Percentiles rank a stretch among this genome's conserved stretches.
Evolutionary conservation across 1,284 basidiomycete species (phyloP).

Genomic region (Melampsora larici-populina): DNA sequence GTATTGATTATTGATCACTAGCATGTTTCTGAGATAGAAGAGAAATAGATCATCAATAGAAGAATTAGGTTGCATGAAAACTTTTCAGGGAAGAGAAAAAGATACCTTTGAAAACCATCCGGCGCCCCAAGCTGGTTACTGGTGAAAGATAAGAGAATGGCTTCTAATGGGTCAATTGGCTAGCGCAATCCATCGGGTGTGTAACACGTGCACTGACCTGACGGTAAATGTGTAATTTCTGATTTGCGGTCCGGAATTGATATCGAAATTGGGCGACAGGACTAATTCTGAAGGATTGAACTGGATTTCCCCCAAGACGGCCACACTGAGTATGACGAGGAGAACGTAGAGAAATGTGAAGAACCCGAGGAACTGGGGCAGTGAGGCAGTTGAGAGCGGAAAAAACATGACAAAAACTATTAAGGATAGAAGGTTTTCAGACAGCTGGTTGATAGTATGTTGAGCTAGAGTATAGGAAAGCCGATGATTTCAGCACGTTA

Average conservation of each 20-base stretch:
- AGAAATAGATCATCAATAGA: constrained; percentile 54
- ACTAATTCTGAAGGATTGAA: constrained; percentile 9
- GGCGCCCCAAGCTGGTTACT: neutral
- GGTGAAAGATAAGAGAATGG: neutral
- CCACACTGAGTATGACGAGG: neutral
- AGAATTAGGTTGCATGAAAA: constrained; percentile 30
- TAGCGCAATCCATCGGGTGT: neutral
- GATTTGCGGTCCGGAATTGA: neutral
- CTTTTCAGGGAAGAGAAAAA: neutral
- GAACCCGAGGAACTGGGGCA: no score
- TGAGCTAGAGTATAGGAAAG: no score
- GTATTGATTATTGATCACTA: constrained; percentile 58
- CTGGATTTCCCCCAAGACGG: neutral
- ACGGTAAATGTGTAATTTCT: neutral
- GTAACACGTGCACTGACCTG: neutral
- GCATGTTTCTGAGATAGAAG: constrained; percentile 54
- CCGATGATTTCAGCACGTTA: no score
- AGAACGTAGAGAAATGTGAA: neutral
- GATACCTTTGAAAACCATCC: constrained; percentile 1
- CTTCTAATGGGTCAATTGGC: neutral
- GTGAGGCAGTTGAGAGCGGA: no score
- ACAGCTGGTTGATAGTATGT: no score
- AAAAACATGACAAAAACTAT: no score
- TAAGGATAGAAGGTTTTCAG: no score
- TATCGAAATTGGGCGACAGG: constrained; percentile 1